Conservation (phyloP, 140 eudicot species). For the Oenanthe javanica region DNA sequence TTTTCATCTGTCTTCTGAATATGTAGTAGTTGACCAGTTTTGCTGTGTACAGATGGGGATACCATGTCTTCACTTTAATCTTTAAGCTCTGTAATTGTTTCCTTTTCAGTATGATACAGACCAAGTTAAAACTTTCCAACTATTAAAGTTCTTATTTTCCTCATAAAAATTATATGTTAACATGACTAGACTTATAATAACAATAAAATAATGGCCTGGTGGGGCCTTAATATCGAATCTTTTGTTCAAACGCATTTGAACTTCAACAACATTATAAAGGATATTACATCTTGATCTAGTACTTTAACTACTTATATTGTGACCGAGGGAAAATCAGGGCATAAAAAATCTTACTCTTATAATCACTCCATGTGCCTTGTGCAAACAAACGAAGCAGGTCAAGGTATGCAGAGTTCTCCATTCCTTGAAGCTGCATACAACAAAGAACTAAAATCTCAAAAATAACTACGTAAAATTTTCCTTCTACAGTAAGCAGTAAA, state of each 20-base stretch:
- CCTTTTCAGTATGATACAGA: background rate
- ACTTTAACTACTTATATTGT: background rate
- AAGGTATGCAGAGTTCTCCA: slow-evolving; percentile 48
- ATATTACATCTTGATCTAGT: too few species aligned
- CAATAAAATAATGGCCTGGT: background rate
- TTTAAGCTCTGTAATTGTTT: background rate
- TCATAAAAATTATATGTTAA: too few species aligned
- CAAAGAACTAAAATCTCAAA: background rate
- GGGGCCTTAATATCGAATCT: background rate
- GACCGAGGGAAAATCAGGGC: background rate
- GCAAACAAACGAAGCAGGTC: slow-evolving; percentile 89
- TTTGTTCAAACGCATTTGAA: too few species aligned
- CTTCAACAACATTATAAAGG: background rate
- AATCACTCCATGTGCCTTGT: slow-evolving; percentile 94
- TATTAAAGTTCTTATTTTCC: too few species aligned
- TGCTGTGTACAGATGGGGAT: background rate
- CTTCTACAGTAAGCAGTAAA: background rate
- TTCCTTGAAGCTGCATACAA: slow-evolving; percentile 74
- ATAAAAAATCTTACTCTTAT: slow-evolving; percentile 46
- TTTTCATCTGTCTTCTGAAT: background rate
- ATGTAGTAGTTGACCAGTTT: background rate
- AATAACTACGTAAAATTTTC: background rate
- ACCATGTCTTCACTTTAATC: background rate
- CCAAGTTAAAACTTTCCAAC: background rate
- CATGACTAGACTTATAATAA: background rate